Percentiles rank a stretch among this genome's conserved stretches.
Conservation (phyloP, 257 asterid species). For the Apocynum venetum region DNA sequence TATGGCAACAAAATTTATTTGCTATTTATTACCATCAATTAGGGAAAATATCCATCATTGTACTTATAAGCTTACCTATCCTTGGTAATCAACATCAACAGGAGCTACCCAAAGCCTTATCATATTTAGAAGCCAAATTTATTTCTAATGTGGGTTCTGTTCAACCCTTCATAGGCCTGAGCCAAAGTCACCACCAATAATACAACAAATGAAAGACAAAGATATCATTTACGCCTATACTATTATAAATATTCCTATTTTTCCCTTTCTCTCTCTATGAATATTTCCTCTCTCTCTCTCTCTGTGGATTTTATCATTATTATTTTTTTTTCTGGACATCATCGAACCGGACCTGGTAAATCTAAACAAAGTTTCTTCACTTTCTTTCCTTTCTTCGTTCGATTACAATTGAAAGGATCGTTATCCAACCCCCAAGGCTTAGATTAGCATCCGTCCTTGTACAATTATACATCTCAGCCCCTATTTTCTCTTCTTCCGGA, state of each 20-base stretch:
- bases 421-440: not conserved
- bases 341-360: conserved; percentile 16
- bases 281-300: not conserved
- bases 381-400: not conserved
- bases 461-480: not conserved
- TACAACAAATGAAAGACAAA: too few relatives aligned
- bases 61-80: too few relatives aligned
- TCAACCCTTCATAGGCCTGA: too few relatives aligned
- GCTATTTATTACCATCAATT: too few relatives aligned
- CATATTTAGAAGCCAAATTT: too few relatives aligned
- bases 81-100: too few relatives aligned
- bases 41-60: too few relatives aligned
- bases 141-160: too few relatives aligned
- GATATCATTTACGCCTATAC: too few relatives aligned
- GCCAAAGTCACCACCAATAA: too few relatives aligned
- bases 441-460: conserved; percentile 2
- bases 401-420: not conserved
- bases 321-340: conserved; percentile 13
- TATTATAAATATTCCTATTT: not conserved
- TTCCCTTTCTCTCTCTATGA: not conserved
- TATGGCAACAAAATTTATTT: too few relatives aligned
- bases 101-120: too few relatives aligned
- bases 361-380: conserved; percentile 5
- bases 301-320: not conserved
- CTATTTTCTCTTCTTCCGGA: not conserved